Evolutionary conservation across 768 basidiomycete species (phyloP), one percentile per base, ranked within the genome.

Genomic region (Leccinum imitatum): DNA sequence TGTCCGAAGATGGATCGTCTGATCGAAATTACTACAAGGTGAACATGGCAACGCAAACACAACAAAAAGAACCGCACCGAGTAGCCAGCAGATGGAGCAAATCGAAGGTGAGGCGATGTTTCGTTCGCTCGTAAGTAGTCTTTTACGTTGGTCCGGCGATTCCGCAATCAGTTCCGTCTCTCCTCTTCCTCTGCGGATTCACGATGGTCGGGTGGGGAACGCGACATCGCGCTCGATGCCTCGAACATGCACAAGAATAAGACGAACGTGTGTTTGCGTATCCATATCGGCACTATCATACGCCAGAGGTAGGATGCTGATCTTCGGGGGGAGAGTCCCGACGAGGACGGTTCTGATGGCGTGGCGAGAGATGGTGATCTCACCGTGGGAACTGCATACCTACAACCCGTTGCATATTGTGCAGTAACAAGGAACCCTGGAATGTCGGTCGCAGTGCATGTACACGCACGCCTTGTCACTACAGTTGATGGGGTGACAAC

Each of bases 251-350:
- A 33, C 33, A 91, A 76, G 72, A 98, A 97, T 60, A 97, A 79
- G 9, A 98, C 91, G 73, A 98, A 96, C 5, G 91, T 91, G 69
- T 99, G 97, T 74, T 98, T 98, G 48, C 95, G 83, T 35, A 98
- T 87, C 97, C 97, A 99, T 71, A 98, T 93, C 1, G 31, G 31
- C 31, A 33, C 31, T 33, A 13, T 33, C 11, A 33, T 33, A 33
- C 31, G 31, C 11, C 31, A 33, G 31, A 33, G 31, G 97, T 81
- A 0, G 89, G 88, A 33, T 93, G 86, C 78, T 7, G 80, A 71
- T 33, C 33, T 33, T 33, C 33, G 33, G 33, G 33, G 33, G 11
- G 11, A 13, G 33, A 13, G 61, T 84, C 67, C 95, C 93, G 8
- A 97, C 94, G 9, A 96, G 77, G 33, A 93, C 75, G 21, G 77